Conservation (phyloP, 495 filamentous ascomycete genomes). For the Aspergillus sclerotioniger region DNA sequence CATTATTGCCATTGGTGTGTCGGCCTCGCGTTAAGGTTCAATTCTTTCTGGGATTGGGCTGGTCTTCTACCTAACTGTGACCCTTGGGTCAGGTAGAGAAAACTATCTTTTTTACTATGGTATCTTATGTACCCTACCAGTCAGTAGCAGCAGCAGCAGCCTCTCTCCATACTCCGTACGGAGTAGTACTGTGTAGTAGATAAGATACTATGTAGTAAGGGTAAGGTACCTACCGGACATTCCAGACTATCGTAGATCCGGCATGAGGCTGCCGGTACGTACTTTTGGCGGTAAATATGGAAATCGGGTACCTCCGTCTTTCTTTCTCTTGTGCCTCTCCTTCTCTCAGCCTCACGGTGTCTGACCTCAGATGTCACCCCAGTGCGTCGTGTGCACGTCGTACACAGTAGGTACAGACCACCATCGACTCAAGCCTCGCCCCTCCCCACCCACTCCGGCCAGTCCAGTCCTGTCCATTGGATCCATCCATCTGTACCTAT, state of each 20-base stretch:
- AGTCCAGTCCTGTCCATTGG: neutral
- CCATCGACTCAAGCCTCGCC: neutral
- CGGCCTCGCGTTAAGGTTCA: neutral
- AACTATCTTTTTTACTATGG: too few species aligned
- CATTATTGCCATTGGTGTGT: slow-evolving; percentile 1
- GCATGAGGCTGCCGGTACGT: neutral
- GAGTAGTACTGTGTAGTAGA: too few species aligned
- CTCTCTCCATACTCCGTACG: too few species aligned
- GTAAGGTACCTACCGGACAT: neutral
- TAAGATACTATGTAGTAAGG: too few species aligned
- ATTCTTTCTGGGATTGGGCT: neutral
- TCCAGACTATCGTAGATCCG: neutral
- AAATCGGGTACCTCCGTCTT: too few species aligned
- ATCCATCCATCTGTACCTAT: neutral
- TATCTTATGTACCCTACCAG: neutral
- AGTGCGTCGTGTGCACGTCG: neutral
- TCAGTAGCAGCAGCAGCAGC: too few species aligned
- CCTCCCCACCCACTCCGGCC: neutral
- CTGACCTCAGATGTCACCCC: neutral
- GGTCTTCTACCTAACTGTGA: neutral
- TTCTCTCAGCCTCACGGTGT: neutral
- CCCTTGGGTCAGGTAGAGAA: neutral
- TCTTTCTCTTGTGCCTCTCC: neutral
- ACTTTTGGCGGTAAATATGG: neutral
- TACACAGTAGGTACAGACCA: neutral